Evolutionary conservation across 345 rosid genomes (phyloP), one percentile per base, ranked within the genome.

Genomic region (Eucalyptus regnans): DNA sequence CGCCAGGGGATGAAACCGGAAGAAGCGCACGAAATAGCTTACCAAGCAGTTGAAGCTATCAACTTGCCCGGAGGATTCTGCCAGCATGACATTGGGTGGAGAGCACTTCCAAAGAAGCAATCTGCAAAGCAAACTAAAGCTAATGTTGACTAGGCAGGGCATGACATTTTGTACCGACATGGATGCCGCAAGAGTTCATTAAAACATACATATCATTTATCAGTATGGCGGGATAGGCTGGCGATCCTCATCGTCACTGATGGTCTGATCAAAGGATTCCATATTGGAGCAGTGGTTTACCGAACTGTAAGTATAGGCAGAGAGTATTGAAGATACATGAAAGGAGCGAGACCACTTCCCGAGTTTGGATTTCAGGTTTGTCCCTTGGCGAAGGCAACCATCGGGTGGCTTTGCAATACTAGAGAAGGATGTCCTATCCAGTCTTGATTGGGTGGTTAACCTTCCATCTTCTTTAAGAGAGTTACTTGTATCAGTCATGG

Each of bases 41-140:
- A 95, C 48, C 87, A 46, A 50, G 98, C 97, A 7, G 95, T 94
- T 0, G 96, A 95, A 90, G 91, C 92, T 89, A 93, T 97, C 87
- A 93, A 94, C 50, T 96, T 98, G 99, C 94, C 96, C 4, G 97
- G 94, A 87, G 98, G 98, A 62, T 96, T 95, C 93, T 96, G 92
- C 90, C 89, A 98, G 86, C 88, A 86, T 43, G 99, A 96, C 89
- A 95, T 95, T 87, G 98, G 98, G 44, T 96, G 97, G 98, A 94
- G 97, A 91, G 99, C 99, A 14, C 98, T 94, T 91, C 92, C 92
- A 25, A 90, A 76, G 15, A 93, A 92, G 90, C 92, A 93, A 89
- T 92, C 89, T 44, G 90, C 91, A 13, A 86, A 87, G 7, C 86
- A 88, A 68, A 87, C 87, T 51, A 88, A 68, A 89, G 89, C 87